A percentile compares a stretch with the other conserved stretches of the same genome.
Conservation (phyloP, 768 basidiomycete species). For the Podaxis sp. region DNA sequence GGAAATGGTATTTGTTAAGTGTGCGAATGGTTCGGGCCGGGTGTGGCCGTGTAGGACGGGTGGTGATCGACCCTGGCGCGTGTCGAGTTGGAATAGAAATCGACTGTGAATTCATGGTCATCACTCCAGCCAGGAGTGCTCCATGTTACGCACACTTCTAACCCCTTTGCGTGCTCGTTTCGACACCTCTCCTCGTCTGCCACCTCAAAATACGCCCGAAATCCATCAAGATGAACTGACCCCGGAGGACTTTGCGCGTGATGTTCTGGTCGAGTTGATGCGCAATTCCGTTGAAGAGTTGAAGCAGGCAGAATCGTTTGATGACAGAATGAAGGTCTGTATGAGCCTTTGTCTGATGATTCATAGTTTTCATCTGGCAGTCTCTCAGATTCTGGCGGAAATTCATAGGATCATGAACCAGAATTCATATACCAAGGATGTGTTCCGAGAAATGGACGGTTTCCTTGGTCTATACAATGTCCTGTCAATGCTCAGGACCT, state of each 20-base stretch:
- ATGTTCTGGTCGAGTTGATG: slow-evolving; percentile 72
- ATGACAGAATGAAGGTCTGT: slow-evolving; percentile 50
- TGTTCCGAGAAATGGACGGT: slow-evolving; percentile 81
- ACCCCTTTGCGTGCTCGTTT: slow-evolving; percentile 60
- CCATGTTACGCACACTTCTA: slow-evolving; percentile 59
- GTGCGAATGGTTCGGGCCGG: neutral
- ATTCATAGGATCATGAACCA: slow-evolving; percentile 69
- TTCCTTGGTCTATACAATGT: slow-evolving; percentile 75
- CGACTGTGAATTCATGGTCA: slow-evolving; percentile 9
- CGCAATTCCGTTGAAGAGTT: slow-evolving; percentile 67
- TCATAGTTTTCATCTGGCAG: neutral
- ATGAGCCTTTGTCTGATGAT: neutral
- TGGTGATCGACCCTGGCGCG: neutral
- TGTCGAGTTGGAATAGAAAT: neutral
- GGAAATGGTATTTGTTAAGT: neutral
- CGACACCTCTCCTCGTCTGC: slow-evolving; percentile 39
- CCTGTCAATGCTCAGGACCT: slow-evolving; percentile 55
- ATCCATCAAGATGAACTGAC: slow-evolving; percentile 43
- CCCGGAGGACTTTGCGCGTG: slow-evolving; percentile 73
- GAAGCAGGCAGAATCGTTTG: slow-evolving; percentile 49
- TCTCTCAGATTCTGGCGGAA: slow-evolving; percentile 56
- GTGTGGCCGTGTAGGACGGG: neutral
- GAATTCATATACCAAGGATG: slow-evolving; percentile 64
- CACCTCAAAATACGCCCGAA: slow-evolving; percentile 22
- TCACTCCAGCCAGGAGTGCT: slow-evolving; percentile 6